phyloP scores from a whole-genome alignment of 306 rosid genomes.

The Casuarina cunninghamiana region DNA sequence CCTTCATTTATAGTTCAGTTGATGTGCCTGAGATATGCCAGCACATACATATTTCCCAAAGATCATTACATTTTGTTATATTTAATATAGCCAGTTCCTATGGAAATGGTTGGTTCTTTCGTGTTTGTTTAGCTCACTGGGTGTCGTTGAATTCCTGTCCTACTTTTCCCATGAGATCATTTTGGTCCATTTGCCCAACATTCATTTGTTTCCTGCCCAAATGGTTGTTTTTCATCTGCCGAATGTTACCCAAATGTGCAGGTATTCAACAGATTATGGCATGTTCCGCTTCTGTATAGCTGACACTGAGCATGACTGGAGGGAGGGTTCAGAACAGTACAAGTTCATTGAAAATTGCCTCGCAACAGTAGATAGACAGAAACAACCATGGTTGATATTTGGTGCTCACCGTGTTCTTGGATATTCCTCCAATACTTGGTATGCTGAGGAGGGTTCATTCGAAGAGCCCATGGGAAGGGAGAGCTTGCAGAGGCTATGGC shows the following conservation, averaged over 20 bases:
- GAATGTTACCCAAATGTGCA: constrained; percentile 25
- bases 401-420: constrained; percentile 88
- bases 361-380: constrained; percentile 81
- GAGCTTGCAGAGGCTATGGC: constrained; percentile 86
- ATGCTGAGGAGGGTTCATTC: constrained; percentile 61
- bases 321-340: constrained; percentile 87
- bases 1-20: neutral
- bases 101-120: neutral
- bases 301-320: constrained; percentile 90
- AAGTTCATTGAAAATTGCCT: constrained; percentile 87
- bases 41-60: neutral
- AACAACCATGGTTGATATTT: constrained; percentile 93
- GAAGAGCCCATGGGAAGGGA: constrained; percentile 97
- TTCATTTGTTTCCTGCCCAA: neutral
- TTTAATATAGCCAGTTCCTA: neutral
- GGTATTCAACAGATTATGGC: constrained; percentile 85
- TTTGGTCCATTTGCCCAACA: neutral
- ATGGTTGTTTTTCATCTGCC: neutral
- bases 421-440: constrained; percentile 63
- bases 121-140: neutral
- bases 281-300: constrained; percentile 87
- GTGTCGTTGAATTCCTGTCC: neutral
- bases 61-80: neutral
- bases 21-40: neutral
- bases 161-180: neutral